Conservation (phyloP, 2,329 filamentous ascomycete genomes). For the Apiospora hydei region DNA sequence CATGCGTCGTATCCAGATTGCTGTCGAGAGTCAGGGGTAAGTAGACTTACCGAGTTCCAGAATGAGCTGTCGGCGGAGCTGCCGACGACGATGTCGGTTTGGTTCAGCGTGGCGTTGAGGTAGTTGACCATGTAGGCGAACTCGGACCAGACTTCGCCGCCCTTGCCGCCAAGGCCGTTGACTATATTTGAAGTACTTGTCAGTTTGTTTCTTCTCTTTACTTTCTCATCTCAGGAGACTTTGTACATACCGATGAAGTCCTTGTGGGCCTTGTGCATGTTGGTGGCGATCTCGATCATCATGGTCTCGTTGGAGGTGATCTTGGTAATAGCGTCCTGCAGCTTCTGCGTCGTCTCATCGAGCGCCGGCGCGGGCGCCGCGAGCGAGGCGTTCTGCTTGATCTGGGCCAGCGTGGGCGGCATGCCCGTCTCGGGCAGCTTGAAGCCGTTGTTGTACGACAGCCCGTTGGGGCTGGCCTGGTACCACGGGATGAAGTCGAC, state of each 20-base stretch:
- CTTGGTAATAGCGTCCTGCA: slow-evolving; percentile 47
- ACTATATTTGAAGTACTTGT: slow-evolving; percentile 27
- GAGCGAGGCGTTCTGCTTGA: slow-evolving; percentile 53
- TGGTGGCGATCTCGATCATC: slow-evolving; percentile 47
- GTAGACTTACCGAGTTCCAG: slow-evolving; percentile 53
- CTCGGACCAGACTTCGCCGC: slow-evolving; percentile 70
- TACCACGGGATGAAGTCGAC: slow-evolving; percentile 71
- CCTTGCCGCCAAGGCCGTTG: slow-evolving; percentile 48
- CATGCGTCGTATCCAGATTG: too few relatives aligned
- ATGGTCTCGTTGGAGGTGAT: slow-evolving; percentile 47
- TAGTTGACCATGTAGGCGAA: slow-evolving; percentile 68
- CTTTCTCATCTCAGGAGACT: too few relatives aligned
- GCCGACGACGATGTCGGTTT: slow-evolving; percentile 57
- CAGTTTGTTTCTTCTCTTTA: not conserved
- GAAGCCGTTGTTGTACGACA: slow-evolving; percentile 55
- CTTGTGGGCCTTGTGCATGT: slow-evolving; percentile 54
- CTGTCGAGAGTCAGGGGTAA: too few relatives aligned
- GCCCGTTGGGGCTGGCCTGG: slow-evolving; percentile 61
- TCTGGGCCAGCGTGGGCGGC: slow-evolving; percentile 59
- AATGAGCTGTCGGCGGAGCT: slow-evolving; percentile 51
- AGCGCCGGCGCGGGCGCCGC: slow-evolving; percentile 40
- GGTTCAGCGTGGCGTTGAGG: slow-evolving; percentile 60
- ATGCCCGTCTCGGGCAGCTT: slow-evolving; percentile 56
- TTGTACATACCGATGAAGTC: slow-evolving; percentile 42
- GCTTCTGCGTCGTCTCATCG: slow-evolving; percentile 41